Evolutionary conservation across 2,329 filamentous ascomycete genomes (phyloP).

Genomic region (Alternaria novae-zelandiae): DNA sequence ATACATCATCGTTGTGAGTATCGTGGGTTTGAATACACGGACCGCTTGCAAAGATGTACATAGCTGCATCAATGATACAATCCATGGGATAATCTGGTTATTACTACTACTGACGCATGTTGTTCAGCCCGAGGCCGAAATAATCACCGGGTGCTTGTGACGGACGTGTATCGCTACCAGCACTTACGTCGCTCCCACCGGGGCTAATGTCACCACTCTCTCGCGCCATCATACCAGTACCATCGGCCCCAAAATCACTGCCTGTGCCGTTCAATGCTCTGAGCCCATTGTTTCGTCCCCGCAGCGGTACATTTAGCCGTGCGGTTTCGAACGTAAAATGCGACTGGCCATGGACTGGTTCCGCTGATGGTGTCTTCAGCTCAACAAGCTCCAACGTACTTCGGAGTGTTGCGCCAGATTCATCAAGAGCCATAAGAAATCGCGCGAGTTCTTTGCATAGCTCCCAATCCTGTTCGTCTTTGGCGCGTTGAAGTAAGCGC

Average conservation of each 20-base stretch:
- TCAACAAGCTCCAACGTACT: constrained; percentile 67
- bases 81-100: background rate
- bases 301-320: constrained; percentile 35
- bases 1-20: background rate
- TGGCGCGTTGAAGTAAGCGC: constrained; percentile 79
- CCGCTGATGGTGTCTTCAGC: constrained; percentile 40
- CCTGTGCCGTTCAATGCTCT: background rate
- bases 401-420: constrained; percentile 78
- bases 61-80: background rate
- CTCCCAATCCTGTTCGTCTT: constrained; percentile 89
- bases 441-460: constrained; percentile 91
- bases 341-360: constrained; percentile 27
- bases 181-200: constrained; percentile 18
- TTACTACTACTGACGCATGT: constrained; percentile 2
- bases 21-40: background rate
- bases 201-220: constrained; percentile 27
- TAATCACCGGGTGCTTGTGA: constrained; percentile 23
- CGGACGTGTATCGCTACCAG: constrained; percentile 13
- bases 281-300: constrained; percentile 10
- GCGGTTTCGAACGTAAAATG: constrained; percentile 43
- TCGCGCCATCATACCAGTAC: constrained; percentile 11
- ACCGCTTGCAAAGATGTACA: background rate
- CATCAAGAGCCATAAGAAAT: constrained; percentile 93
- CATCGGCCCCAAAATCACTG: background rate
- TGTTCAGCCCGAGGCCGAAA: constrained; percentile 26